phyloP scores from a whole-genome alignment of 2,329 filamentous ascomycete species.

The Xylaria multiplex region DNA sequence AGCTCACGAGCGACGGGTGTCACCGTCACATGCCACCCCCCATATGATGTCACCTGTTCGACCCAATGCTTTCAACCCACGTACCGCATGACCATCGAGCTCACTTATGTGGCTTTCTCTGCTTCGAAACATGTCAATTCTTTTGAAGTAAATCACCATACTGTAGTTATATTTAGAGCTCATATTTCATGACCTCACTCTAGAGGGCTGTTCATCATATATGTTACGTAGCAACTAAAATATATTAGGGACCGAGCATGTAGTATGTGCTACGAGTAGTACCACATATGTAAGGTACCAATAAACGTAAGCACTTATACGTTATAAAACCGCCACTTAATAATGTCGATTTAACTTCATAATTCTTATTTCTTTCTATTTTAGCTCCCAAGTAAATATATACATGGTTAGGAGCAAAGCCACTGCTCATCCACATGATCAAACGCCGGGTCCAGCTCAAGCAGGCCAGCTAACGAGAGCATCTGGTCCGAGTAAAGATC shows the following conservation, averaged over 20 bases:
- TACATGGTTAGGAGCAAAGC: conserved; percentile 7
- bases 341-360: neutral
- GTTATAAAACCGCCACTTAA: neutral
- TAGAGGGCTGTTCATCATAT: neutral
- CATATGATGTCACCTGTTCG: conserved; percentile 29
- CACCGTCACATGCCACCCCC: conserved; percentile 25
- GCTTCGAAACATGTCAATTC: conserved; percentile 6
- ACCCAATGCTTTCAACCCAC: conserved; percentile 22
- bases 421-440: conserved; percentile 23
- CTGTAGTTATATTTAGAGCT: too few species aligned
- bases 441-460: conserved; percentile 14
- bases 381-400: too few species aligned
- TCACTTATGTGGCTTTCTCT: conserved; percentile 10
- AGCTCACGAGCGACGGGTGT: conserved; percentile 17
- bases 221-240: conserved; percentile 1
- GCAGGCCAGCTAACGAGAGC: conserved; percentile 21
- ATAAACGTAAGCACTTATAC: too few species aligned
- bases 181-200: neutral
- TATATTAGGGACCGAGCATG: too few species aligned
- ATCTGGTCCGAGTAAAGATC: conserved; percentile 21
- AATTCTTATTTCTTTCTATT: too few species aligned
- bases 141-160: neutral
- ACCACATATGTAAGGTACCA: too few species aligned
- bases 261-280: too few species aligned
- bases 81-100: conserved; percentile 17